Conservation (phyloP, 306 rosid species). For the Benincasa hispida region DNA sequence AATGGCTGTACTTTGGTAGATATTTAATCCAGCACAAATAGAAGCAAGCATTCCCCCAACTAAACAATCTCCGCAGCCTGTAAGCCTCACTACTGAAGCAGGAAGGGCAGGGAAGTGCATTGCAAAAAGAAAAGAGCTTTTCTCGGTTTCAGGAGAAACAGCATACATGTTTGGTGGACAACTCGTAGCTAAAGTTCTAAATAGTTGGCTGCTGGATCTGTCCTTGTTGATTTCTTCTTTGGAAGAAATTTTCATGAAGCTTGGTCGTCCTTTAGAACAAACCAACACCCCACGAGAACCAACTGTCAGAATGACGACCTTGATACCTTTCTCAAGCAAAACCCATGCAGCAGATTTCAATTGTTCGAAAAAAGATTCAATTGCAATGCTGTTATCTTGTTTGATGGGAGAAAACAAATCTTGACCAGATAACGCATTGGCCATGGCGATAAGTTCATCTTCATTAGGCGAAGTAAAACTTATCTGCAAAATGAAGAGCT, state of each 20-base stretch:
- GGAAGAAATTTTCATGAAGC: constrained; percentile 19
- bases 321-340: constrained; percentile 66
- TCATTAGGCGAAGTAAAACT: constrained; percentile 70
- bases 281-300: constrained; percentile 64
- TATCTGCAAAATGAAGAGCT: constrained; percentile 25
- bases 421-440: constrained; percentile 49
- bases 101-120: constrained; percentile 73
- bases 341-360: constrained; percentile 64
- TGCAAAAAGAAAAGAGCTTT: constrained; percentile 40
- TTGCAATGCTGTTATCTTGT: constrained; percentile 22
- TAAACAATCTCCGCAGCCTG: constrained; percentile 93
- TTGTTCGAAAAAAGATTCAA: constrained; percentile 36
- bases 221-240: constrained; percentile 17
- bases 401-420: constrained; percentile 29
- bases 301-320: constrained; percentile 56
- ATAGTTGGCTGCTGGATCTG: constrained; percentile 23
- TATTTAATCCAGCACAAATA: constrained; percentile 63
- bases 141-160: constrained; percentile 22
- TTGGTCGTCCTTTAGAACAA: constrained; percentile 51
- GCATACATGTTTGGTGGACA: constrained; percentile 33
- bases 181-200: constrained; percentile 21
- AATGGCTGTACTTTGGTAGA: constrained; percentile 67
- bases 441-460: constrained; percentile 82
- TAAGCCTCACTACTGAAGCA: constrained; percentile 69
- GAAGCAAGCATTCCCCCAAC: constrained; percentile 73